These are phyloP conservation scores for Hypoxylon sp. DNA, from an alignment of 2,329 filamentous ascomycete species.

Conservation along the genomic window DNA sequence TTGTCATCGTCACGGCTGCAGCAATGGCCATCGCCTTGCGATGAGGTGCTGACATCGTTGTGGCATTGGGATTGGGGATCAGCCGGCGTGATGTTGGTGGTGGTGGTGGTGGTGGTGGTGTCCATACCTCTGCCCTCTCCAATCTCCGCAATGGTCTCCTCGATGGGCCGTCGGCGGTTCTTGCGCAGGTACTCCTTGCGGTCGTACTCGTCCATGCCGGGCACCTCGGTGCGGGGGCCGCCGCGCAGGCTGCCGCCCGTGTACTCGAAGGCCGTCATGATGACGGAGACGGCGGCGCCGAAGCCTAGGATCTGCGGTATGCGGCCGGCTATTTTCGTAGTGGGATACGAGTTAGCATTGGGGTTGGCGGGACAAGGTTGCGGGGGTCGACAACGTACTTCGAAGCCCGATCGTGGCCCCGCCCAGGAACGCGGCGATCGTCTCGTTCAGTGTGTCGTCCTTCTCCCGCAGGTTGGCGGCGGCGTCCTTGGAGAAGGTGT, in stretches of 20 bases:
- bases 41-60: not conserved
- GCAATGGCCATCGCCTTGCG: not conserved
- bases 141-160: conserved; percentile 81
- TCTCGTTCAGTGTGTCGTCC: conserved; percentile 79
- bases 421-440: conserved; percentile 77
- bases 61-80: not conserved
- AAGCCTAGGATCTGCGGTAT: conserved; percentile 70
- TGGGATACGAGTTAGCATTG: conserved; percentile 10
- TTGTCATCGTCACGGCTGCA: not conserved
- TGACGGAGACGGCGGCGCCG: conserved; percentile 62
- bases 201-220: conserved; percentile 73
- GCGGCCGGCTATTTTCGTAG: conserved; percentile 58
- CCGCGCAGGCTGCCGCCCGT: conserved; percentile 66
- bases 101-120: not conserved
- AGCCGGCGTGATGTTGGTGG: not conserved
- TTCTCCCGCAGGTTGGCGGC: conserved; percentile 86
- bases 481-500: conserved; percentile 78
- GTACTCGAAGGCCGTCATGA: conserved; percentile 68
- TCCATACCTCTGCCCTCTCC: conserved; percentile 85
- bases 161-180: conserved; percentile 75
- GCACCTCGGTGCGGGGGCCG: conserved; percentile 52
- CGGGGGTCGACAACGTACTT: conserved; percentile 60
- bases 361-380: not conserved
- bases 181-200: conserved; percentile 77
- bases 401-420: conserved; percentile 76